Evolutionary conservation across 768 basidiomycete genomes (phyloP).

Genomic region (Galerina sulciceps): DNA sequence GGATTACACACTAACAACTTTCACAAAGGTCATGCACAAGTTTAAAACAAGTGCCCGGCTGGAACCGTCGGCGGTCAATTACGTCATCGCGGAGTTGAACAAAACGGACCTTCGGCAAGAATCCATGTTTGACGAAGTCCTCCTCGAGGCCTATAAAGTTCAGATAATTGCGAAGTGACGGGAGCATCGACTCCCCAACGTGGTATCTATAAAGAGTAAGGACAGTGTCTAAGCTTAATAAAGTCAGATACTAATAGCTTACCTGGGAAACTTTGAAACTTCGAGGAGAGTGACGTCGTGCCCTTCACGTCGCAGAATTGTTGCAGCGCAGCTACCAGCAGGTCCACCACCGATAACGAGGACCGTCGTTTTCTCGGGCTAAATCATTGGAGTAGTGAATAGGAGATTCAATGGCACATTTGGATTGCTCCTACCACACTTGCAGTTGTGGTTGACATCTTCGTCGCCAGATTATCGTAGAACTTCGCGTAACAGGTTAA

Average conservation of each 20-base stretch:
- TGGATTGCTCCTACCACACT: not conserved
- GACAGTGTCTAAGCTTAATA: too few relatives aligned
- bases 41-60: slow-evolving; percentile 69
- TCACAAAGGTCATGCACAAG: slow-evolving; percentile 58
- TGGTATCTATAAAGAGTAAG: slow-evolving; percentile 36
- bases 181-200: slow-evolving; percentile 39
- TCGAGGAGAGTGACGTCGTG: slow-evolving; percentile 61
- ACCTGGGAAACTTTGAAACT: slow-evolving; percentile 61
- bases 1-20: slow-evolving; percentile 48
- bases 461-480: too few relatives aligned
- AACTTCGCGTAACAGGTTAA: too few relatives aligned
- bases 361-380: slow-evolving; percentile 31
- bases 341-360: slow-evolving; percentile 67
- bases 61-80: not conserved
- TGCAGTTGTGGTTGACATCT: not conserved
- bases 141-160: slow-evolving; percentile 36
- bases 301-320: slow-evolving; percentile 60
- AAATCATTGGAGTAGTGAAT: slow-evolving; percentile 13
- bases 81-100: not conserved
- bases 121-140: slow-evolving; percentile 33
- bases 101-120: slow-evolving; percentile 29
- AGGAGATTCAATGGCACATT: not conserved
- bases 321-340: slow-evolving; percentile 58
- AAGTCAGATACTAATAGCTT: too few relatives aligned
- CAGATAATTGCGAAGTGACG: slow-evolving; percentile 35